These are phyloP conservation scores for Arctium minus DNA, from an alignment of 129 eudicot genomes.

Conservation along the genomic window DNA sequence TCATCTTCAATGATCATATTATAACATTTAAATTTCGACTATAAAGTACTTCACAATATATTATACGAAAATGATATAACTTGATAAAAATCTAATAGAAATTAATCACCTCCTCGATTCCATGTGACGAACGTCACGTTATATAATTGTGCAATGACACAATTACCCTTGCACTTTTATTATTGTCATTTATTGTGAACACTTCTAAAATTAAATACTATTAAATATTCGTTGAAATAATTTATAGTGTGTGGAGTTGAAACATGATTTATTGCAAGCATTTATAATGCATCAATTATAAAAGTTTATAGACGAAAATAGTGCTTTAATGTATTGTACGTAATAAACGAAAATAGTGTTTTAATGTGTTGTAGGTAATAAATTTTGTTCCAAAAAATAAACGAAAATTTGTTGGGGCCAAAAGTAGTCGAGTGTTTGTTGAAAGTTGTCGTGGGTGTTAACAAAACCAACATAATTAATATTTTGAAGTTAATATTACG, in stretches of 20 bases:
- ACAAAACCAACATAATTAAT: constrained; percentile 21
- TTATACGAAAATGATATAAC: background rate
- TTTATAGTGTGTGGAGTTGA: constrained; percentile 8
- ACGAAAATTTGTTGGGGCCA: constrained; percentile 16
- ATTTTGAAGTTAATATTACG: constrained; percentile 25
- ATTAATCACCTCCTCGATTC: background rate
- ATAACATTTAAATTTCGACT: no score
- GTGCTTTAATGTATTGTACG: background rate
- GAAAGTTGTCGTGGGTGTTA: background rate
- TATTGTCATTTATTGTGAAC: background rate
- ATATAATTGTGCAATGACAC: background rate
- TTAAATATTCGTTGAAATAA: constrained; percentile 18
- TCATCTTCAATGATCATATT: background rate
- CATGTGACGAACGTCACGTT: background rate
- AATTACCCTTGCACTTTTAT: background rate
- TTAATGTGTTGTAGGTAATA: no score
- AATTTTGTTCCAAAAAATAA: background rate
- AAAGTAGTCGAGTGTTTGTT: background rate
- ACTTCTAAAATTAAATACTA: background rate
- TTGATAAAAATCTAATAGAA: background rate
- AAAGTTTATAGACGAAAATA: constrained; percentile 2
- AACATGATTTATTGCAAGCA: constrained; percentile 11
- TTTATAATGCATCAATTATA: constrained; percentile 9
- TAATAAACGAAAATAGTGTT: background rate
- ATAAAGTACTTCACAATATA: background rate